A percentile compares a stretch with the other conserved stretches of the same genome.
These are phyloP conservation scores for Salvia splendens DNA, from an alignment of 257 asterid species.

Conservation along the genomic window DNA sequence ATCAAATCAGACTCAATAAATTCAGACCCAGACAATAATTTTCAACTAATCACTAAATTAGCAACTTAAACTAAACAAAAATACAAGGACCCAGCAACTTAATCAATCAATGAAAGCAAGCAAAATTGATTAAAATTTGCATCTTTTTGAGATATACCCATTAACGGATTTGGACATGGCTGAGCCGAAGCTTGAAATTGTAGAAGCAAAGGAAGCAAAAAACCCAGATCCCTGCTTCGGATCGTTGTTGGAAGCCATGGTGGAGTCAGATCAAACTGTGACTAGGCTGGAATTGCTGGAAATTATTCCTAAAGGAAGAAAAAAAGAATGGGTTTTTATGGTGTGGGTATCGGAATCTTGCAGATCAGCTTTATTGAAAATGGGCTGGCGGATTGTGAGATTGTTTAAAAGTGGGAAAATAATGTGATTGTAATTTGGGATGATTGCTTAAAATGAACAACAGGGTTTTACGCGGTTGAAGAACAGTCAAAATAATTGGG, in stretches of 20 bases:
- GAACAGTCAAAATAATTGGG: conserved; percentile 15
- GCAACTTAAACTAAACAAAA: conserved; percentile 9
- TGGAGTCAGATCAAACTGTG: background rate
- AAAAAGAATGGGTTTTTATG: background rate
- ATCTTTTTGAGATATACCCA: conserved; percentile 47
- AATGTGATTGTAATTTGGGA: background rate
- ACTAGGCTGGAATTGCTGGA: background rate
- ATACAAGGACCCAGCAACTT: background rate
- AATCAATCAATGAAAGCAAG: conserved; percentile 12
- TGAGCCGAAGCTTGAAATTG: conserved; percentile 49
- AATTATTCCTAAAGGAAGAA: background rate
- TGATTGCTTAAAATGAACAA: background rate
- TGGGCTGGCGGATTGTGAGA: conserved; percentile 21
- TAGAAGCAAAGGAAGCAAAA: conserved; percentile 55
- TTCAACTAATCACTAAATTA: background rate
- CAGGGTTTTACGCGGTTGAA: conserved; percentile 24
- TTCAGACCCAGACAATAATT: background rate
- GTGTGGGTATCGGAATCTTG: background rate
- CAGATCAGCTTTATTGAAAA: conserved; percentile 3
- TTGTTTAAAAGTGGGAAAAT: conserved; percentile 22
- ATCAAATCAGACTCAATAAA: conserved; percentile 12
- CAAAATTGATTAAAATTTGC: conserved; percentile 10
- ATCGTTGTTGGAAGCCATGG: conserved; percentile 33
- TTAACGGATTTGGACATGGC: conserved; percentile 76
- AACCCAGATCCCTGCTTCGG: conserved; percentile 46